Percentiles rank a stretch among this genome's conserved stretches.
Evolutionary conservation across 202 grass and related monocot species (phyloP).

Genomic region (Schoenoplectus tabernaemontani): DNA sequence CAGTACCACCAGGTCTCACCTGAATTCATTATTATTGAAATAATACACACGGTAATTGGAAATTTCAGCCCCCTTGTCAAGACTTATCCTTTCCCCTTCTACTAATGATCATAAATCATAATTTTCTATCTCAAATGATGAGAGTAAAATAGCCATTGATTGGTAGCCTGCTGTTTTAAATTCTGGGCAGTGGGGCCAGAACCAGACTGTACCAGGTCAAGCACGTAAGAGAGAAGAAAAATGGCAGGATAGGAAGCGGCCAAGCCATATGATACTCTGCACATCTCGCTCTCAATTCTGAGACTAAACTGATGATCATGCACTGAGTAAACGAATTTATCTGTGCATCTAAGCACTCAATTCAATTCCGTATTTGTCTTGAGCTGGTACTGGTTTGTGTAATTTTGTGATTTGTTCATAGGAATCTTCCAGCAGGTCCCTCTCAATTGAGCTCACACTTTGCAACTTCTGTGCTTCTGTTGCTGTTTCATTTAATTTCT

Average conservation of each 20-base stretch:
- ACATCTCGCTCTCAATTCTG: background rate
- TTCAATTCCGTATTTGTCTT: slow-evolving; percentile 8
- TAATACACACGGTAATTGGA: background rate
- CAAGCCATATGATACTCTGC: background rate
- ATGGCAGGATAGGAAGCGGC: background rate
- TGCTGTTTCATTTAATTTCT: background rate
- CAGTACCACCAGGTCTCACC: background rate
- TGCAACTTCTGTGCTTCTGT: background rate
- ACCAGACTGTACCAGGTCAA: slow-evolving; percentile 2
- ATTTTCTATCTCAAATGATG: background rate
- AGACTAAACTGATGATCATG: background rate
- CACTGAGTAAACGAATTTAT: slow-evolving; percentile 1
- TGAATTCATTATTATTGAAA: background rate
- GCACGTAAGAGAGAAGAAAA: slow-evolving; percentile 8
- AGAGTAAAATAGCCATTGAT: background rate
- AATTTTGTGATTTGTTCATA: slow-evolving; percentile 6
- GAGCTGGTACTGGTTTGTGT: background rate
- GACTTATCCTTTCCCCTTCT: background rate
- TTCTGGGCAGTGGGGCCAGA: no score
- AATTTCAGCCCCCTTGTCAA: background rate
- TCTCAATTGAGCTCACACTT: background rate
- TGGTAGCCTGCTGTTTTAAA: background rate
- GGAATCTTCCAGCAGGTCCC: slow-evolving; percentile 7
- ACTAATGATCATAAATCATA: background rate
- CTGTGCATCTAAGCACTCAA: background rate